Conservation (phyloP, 73 alveolate species). For the Blepharisma japonicum region DNA sequence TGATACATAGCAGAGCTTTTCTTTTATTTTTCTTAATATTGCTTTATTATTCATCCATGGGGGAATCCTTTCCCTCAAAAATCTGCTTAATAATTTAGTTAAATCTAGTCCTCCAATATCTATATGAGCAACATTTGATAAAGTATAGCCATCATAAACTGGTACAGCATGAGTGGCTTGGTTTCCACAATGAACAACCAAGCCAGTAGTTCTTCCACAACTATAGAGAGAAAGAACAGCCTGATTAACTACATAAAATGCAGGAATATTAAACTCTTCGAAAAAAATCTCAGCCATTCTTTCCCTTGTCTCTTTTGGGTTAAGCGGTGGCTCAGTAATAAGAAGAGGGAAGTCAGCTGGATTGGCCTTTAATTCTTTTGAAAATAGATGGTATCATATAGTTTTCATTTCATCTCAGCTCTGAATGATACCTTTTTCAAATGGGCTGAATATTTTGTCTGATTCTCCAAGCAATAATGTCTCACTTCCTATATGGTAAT, state of each 20-base stretch:
- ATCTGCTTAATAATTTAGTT: conserved; percentile 64
- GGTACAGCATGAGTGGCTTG: conserved; percentile 97
- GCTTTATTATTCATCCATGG: conserved; percentile 73
- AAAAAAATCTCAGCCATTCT: conserved; percentile 78
- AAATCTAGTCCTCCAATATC: conserved; percentile 87
- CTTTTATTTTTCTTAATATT: conserved; percentile 73
- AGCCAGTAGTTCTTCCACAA: conserved; percentile 92
- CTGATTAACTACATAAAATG: conserved; percentile 89
- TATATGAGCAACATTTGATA: conserved; percentile 59
- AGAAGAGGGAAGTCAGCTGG: conserved; percentile 77
- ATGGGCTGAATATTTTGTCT: conserved; percentile 69
- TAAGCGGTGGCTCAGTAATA: conserved; percentile 75
- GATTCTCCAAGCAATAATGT: conserved; percentile 35
- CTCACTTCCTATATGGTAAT: conserved; percentile 87
- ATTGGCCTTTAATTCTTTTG: conserved; percentile 47
- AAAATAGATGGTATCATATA: conserved; percentile 75
- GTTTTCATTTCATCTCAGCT: conserved; percentile 91
- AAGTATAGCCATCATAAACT: conserved; percentile 87
- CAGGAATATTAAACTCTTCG: conserved; percentile 95
- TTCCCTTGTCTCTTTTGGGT: conserved; percentile 70
- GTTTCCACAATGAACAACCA: conserved; percentile 98
- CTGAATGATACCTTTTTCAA: conserved; percentile 75
- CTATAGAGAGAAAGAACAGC: conserved; percentile 94
- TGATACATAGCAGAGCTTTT: conserved; percentile 65
- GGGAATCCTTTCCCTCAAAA: conserved; percentile 68